Base-by-base conservation (phyloP, 805 yeast genomes). In the Metschnikowia matae region DNA sequence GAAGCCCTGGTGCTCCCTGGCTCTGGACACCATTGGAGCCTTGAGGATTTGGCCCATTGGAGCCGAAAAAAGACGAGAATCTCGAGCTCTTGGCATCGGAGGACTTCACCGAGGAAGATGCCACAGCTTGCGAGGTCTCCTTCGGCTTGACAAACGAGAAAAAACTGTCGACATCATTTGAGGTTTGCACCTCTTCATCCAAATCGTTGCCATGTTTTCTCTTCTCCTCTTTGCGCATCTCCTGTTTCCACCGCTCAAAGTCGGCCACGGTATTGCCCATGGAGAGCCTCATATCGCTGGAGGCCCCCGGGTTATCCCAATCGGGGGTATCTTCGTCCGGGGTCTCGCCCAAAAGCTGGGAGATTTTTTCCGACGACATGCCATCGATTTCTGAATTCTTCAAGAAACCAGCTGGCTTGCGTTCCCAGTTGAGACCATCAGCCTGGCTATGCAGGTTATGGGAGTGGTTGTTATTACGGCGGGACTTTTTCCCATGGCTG, bases 181-280 rank as follows among this genome's bases (percentile, higher is more conserved):
- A 61, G 23, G 56, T 51, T 18, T 54, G 62, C 4, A 57, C 55
- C 6, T 46, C 57, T 2, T 50, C 49, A 4, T 44, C 48, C 8
- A 39, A 46, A 13, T 54, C 54, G 21, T 74, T 79, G 4, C 80
- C 81, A 44, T 75, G 72, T 56, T 73, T 69, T 52, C 68, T 71
- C 34, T 72, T 71, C 37, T 80, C 81, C 58, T 79, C 80, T 44
- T 72, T 63, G 53, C 72, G 73, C 84, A 79, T 77, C 53, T 70
- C 71, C 44, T 74, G 63, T 62, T 80, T 79, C 85, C 85, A 81
- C 53, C 69, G 73, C 59, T 81, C 86, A 57, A 81, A 81, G 54
- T 81, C 85, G 48, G 77, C 77, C 3, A 78, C 78, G 0, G 84
- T 75, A 48, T 73, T 77, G 18, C 84, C 84, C 67, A 64, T 75